Evolutionary conservation across 352 stramenopile species (phyloP).

Genomic region (Blastocystis sp.): DNA sequence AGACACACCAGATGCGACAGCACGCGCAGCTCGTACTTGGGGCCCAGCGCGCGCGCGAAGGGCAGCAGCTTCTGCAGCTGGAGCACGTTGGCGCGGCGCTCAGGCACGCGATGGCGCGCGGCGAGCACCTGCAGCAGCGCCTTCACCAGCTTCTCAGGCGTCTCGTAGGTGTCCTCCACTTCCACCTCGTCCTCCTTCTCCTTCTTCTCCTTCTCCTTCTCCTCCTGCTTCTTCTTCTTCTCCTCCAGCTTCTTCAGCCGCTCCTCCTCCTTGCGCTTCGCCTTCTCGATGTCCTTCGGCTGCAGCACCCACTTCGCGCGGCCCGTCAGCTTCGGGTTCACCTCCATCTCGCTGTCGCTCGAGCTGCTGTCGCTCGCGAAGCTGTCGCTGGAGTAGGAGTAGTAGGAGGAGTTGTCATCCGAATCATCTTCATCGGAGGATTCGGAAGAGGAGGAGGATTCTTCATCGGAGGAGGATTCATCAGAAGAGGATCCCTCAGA

Average conservation of each 20-base stretch:
- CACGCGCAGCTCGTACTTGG: slow-evolving; percentile 55
- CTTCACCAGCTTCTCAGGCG: slow-evolving; percentile 34
- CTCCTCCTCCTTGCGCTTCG: slow-evolving; percentile 18
- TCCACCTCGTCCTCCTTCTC: slow-evolving; percentile 7
- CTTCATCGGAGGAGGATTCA: not conserved
- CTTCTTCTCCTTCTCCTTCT: slow-evolving; percentile 28
- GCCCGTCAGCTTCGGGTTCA: slow-evolving; percentile 59
- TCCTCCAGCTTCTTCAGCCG: slow-evolving; percentile 30
- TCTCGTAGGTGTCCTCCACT: slow-evolving; percentile 44
- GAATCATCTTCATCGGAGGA: too few species aligned
- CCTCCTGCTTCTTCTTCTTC: slow-evolving; percentile 54
- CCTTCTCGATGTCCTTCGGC: slow-evolving; percentile 41
- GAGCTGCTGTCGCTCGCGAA: slow-evolving; percentile 31
- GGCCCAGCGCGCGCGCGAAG: slow-evolving; percentile 8
- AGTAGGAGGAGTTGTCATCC: not conserved
- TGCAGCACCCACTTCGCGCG: slow-evolving; percentile 61
- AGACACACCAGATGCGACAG: slow-evolving; percentile 12
- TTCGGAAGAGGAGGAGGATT: not conserved
- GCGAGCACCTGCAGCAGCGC: not conserved
- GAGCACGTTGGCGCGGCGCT: not conserved
- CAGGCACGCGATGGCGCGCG: not conserved
- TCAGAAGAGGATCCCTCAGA: not conserved
- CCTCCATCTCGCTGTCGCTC: slow-evolving; percentile 54
- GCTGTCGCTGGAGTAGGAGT: slow-evolving; percentile 17
- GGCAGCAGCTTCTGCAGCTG: slow-evolving; percentile 11